Evolutionary conservation across 352 stramenopile genomes (phyloP), one percentile per base, ranked within the genome.

Genomic region (Thraustotheca clavata): DNA sequence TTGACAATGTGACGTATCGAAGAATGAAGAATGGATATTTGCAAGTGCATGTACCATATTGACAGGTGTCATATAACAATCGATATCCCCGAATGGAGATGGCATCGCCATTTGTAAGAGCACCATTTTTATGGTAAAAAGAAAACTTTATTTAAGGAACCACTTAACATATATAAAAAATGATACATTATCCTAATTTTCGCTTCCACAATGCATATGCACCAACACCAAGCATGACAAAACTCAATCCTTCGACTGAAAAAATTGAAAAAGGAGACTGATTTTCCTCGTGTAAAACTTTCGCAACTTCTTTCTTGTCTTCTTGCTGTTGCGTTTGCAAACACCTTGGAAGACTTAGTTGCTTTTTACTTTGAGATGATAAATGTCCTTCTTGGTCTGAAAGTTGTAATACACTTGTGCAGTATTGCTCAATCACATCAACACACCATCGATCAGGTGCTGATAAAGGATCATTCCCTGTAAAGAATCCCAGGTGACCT

Each of bases 401-500:
- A 2, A 52, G 43, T 7, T 52, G 9, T 2, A 52, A 31, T 2
- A 52, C 43, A 31, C 43, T 52, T 9, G 43, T 8, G 26, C 57
- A 65, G 32, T 54, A 65, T 32, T 65, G 57, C 38, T 27, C 57
- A 7, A 54, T 43, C 22, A 63, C 55, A 8, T 43, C 39, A 4
- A 39, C 31, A 3, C 29, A 63, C 55, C 55, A 63, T 24, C n/a
- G 41, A 16, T 52, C 55, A 18, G 55, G 55, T 3, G n/a, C 8
- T 9, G 32, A 24, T 9, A n/a, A 55, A 31, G 52, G 22, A 24
- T 35, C 29, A 27, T 48, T 12, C 55, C 76, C 47, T 62, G 87
- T 75, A 57, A 85, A 90, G 57, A 88, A 92, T 0, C 69, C 78
- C 47, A 92, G 71, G 67, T 89, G 83, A 20, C 80, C 80, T 34